phyloP scores from a whole-genome alignment of 129 eudicot species.

The Chrysanthemum seticuspe region DNA sequence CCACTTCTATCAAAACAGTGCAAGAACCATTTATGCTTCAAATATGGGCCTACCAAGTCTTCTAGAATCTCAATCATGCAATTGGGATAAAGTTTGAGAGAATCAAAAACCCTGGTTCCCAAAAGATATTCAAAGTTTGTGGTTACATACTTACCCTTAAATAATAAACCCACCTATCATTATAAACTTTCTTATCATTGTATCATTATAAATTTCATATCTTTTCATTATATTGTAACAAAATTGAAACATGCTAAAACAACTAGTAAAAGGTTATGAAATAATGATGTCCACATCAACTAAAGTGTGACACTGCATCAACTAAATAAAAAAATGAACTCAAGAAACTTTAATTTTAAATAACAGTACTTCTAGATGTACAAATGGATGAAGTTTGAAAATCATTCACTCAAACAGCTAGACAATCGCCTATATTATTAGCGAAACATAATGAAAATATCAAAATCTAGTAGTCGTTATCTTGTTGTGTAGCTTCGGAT shows the following conservation, averaged over 20 bases:
- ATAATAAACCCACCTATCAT: background rate
- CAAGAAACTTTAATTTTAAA: background rate
- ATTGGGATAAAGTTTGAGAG: constrained; percentile 2
- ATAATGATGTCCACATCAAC: background rate
- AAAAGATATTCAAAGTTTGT: constrained; percentile 24
- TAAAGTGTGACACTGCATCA: background rate
- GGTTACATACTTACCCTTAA: background rate
- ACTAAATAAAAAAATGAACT: background rate
- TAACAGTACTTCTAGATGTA: constrained; percentile 5
- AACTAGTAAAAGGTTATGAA: background rate
- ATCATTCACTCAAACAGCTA: constrained; percentile 27
- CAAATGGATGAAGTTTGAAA: constrained; percentile 26
- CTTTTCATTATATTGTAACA: background rate
- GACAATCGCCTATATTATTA: constrained; percentile 21
- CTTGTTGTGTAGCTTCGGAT: constrained; percentile 39
- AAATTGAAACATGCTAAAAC: constrained; percentile 2
- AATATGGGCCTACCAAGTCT: constrained; percentile 24
- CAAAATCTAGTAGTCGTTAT: constrained; percentile 27
- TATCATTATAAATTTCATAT: background rate
- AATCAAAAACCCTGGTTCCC: constrained; percentile 18
- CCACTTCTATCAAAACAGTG: background rate
- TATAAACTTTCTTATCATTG: background rate
- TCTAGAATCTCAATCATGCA: constrained; percentile 27
- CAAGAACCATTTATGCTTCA: constrained; percentile 2
- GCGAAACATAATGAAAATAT: constrained; percentile 1